Percentiles rank a stretch among this genome's conserved stretches.
phyloP scores from a whole-genome alignment of 306 rosid genomes.

The Casuarina equisetifolia region DNA sequence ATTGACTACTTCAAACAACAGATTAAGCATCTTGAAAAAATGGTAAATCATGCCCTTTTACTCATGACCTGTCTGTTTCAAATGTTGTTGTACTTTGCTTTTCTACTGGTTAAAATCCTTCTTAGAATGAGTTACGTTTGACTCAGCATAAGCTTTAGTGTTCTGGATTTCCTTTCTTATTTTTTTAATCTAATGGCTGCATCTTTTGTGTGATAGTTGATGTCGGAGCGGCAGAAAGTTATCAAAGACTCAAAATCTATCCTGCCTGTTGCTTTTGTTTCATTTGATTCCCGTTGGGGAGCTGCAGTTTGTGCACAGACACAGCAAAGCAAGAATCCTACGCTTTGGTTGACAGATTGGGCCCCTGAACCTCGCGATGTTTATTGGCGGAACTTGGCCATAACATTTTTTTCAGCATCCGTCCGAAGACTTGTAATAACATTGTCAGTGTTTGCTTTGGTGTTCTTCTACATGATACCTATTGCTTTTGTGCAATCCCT shows the following conservation, averaged over 20 bases:
- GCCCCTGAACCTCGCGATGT: constrained; percentile 96
- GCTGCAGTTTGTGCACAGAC: constrained; percentile 99
- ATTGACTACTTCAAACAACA: constrained; percentile 71
- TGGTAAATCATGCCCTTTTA: constrained; percentile 45
- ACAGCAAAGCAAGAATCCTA: constrained; percentile 91
- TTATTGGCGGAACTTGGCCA: constrained; percentile 87
- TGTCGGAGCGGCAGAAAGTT: constrained; percentile 69
- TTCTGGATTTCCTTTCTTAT: constrained; percentile 7
- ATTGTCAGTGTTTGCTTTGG: constrained; percentile 70
- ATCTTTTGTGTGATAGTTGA: constrained; percentile 53
- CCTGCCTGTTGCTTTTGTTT: constrained; percentile 88
- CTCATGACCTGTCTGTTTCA: constrained; percentile 17
- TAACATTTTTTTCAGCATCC: constrained; percentile 87
- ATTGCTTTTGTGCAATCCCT: constrained; percentile 98
- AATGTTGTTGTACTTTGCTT: background rate
- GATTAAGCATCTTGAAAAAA: constrained; percentile 63
- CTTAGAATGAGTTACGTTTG: background rate
- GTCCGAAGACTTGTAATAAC: constrained; percentile 73
- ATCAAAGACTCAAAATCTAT: constrained; percentile 75
- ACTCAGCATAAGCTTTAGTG: constrained; percentile 8
- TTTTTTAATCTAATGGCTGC: constrained; percentile 24
- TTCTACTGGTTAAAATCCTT: background rate
- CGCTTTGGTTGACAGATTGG: constrained; percentile 90
- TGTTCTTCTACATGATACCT: constrained; percentile 98
- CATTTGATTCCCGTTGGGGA: constrained; percentile 89